Evolutionary conservation across 305 asterid genomes (phyloP), one percentile per base, ranked within the genome.

Genomic region (Ajuga reptans): DNA sequence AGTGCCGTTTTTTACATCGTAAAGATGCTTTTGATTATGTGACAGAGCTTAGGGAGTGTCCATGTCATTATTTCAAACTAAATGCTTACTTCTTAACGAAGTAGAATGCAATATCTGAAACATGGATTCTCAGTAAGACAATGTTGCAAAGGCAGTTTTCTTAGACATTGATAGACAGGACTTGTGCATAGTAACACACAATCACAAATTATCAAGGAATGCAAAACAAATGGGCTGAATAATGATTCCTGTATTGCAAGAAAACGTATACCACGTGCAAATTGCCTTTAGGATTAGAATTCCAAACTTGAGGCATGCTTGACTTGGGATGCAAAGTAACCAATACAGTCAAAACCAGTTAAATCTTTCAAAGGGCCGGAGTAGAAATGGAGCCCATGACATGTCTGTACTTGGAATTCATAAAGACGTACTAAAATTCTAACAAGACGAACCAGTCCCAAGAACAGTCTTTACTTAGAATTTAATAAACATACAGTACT

Each of bases 381-480:
- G 16, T 41, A 63, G 36, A 62, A 24, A 51, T 53, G 4, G 52
- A 24, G 55, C 57, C 45, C 9, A 14, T 6, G 37, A 46, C 18
- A 56, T 12, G 63, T 42, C 42, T 27, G 46, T 5, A 69, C 27
- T 21, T 21, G 21, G 18, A 6, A 61, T 42, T 55, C 62, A 47
- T 9, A 64, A 29, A 41, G 57, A 49, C 41, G 24, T 6, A 29
- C 54, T 17, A 16, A 53, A 74, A 15, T 34, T 54, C 47, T 54
- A 73, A 54, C 58, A 53, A n/a, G 74, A 34, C 50, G 41, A 18
- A 62, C 18, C 14, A 12, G 16, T 63, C 46, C 39, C 66, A 55
- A 75, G 76, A 66, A 55, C 9, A 15, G 18, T 10, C 10, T 54
- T 54, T 43, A 63, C 24, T 63, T 11, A 17, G 27, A 31, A 14